phyloP scores from a whole-genome alignment of 352 stramenopile genomes.

The Pythium vanterpoolii region DNA sequence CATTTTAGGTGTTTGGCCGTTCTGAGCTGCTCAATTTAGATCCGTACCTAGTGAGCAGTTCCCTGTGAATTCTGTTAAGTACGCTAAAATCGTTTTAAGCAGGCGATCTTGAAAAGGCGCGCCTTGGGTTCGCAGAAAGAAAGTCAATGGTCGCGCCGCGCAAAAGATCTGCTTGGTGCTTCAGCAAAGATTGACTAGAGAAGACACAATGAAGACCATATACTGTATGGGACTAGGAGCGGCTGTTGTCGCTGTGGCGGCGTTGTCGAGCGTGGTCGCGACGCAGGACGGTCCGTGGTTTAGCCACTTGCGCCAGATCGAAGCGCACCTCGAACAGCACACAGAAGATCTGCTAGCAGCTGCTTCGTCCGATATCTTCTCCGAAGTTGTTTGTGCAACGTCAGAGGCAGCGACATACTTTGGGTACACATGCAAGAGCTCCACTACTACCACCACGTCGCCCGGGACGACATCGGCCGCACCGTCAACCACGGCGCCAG shows the following conservation, averaged over 20 bases:
- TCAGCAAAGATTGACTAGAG: neutral
- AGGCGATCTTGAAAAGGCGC: constrained; percentile 20
- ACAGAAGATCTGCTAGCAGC: neutral
- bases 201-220: neutral
- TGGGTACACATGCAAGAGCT: constrained; percentile 39
- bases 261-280: neutral
- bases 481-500: constrained; percentile 11
- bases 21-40: constrained; percentile 14
- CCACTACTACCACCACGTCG: neutral
- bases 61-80: neutral
- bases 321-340: constrained; percentile 1
- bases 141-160: neutral
- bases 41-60: constrained; percentile 7
- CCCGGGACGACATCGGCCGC: constrained; percentile 1
- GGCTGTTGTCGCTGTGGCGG: neutral
- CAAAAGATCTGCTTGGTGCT: neutral
- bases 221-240: neutral
- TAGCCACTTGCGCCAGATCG: constrained; percentile 5
- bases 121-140: neutral
- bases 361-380: constrained; percentile 29
- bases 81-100: constrained; percentile 1
- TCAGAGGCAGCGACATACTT: constrained; percentile 36
- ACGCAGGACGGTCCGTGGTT: neutral
- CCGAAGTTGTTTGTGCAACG: constrained; percentile 38
- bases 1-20: neutral